These are phyloP conservation scores for Chenopodium album DNA, from an alignment of 148 eudicot species.

Conservation along the genomic window DNA sequence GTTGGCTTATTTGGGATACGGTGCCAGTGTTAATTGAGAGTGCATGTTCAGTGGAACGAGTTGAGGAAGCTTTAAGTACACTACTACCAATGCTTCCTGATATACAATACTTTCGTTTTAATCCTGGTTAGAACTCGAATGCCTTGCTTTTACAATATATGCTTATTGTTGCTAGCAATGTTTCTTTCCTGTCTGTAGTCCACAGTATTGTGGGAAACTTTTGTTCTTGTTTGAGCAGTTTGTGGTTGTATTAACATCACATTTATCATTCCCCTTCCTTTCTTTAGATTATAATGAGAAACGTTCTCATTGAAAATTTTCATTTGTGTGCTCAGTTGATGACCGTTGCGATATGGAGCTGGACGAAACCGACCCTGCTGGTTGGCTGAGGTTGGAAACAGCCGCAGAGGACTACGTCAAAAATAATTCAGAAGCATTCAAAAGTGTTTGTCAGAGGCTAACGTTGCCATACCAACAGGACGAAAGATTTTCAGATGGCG, in stretches of 20 bases:
- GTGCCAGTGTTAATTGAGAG: slow-evolving; percentile 97
- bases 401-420: slow-evolving; percentile 82
- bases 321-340: slow-evolving; percentile 56
- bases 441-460: slow-evolving; percentile 68
- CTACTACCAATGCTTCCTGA: slow-evolving; percentile 95
- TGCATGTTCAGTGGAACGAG: slow-evolving; percentile 94
- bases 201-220: not conserved
- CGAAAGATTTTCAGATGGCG: slow-evolving; percentile 50
- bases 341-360: slow-evolving; percentile 99
- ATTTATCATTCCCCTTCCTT: slow-evolving; percentile 8
- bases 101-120: slow-evolving; percentile 84
- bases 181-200: not conserved
- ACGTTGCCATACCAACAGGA: slow-evolving; percentile 60
- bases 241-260: not conserved
- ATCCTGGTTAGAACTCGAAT: slow-evolving; percentile 65
- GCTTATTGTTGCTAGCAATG: not conserved
- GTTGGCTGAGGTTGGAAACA: slow-evolving; percentile 82
- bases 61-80: slow-evolving; percentile 92
- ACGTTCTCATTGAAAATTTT: not conserved
- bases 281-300: not conserved
- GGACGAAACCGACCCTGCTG: slow-evolving; percentile 94
- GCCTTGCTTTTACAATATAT: not conserved
- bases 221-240: not conserved
- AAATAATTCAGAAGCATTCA: slow-evolving; percentile 64
- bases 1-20: slow-evolving; percentile 95